A percentile compares a stretch with the other conserved stretches of the same genome.
Conservation (phyloP, 208 protist genomes). For the Strigomonas galati region DNA sequence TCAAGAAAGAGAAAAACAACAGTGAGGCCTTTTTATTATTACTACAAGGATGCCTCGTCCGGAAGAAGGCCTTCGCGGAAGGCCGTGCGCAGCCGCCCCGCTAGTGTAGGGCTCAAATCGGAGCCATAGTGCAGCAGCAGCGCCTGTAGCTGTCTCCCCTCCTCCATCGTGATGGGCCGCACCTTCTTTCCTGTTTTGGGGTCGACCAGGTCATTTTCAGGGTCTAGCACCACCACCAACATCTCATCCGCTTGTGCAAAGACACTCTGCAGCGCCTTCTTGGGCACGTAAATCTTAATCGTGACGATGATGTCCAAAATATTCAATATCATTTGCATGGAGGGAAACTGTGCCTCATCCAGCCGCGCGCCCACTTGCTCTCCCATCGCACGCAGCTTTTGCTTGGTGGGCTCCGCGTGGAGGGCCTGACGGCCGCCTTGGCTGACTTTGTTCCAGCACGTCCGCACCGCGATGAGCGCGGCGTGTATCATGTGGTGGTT, state of each 20-base stretch:
- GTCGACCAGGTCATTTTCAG: slow-evolving; percentile 70
- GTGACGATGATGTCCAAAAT: slow-evolving; percentile 80
- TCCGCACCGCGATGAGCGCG: slow-evolving; percentile 64
- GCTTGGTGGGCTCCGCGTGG: slow-evolving; percentile 79
- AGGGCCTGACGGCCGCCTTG: slow-evolving; percentile 77
- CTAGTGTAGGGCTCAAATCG: slow-evolving; percentile 64
- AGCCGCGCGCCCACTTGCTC: slow-evolving; percentile 78
- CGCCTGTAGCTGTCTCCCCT: slow-evolving; percentile 81
- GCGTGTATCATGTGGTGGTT: slow-evolving; percentile 81
- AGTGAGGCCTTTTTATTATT: background rate
- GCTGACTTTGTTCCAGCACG: slow-evolving; percentile 71
- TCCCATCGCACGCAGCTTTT: slow-evolving; percentile 83
- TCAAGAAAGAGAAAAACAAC: background rate
- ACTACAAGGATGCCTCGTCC: slow-evolving; percentile 74
- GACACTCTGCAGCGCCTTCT: slow-evolving; percentile 67
- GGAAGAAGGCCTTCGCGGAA: slow-evolving; percentile 78
- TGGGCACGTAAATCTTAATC: slow-evolving; percentile 88
- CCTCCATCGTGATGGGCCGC: slow-evolving; percentile 75
- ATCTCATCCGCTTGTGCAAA: slow-evolving; percentile 72
- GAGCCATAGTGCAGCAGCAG: slow-evolving; percentile 79
- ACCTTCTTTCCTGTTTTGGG: slow-evolving; percentile 60
- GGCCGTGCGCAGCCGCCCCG: slow-evolving; percentile 50
- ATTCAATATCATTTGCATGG: slow-evolving; percentile 53
- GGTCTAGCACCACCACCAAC: slow-evolving; percentile 65
- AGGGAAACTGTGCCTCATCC: slow-evolving; percentile 75